Percentiles rank a stretch among this genome's conserved stretches.
These are phyloP conservation scores for Tubosaeta brunneosetosa DNA, from an alignment of 768 basidiomycete species.

Conservation along the genomic window DNA sequence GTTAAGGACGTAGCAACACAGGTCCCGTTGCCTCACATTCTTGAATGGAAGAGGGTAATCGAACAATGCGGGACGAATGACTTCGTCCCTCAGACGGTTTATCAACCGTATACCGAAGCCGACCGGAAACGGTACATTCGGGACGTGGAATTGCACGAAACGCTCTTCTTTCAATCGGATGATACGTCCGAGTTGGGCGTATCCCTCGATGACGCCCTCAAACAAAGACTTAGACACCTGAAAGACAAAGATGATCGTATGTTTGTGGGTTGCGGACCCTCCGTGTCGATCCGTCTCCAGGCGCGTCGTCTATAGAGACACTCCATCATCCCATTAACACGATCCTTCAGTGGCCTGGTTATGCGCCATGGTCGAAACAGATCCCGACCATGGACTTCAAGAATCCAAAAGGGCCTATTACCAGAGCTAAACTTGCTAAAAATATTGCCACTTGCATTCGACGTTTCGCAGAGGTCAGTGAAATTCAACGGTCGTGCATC, in stretches of 20 bases:
- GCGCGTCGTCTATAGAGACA: conserved; percentile 33
- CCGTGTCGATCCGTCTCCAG: conserved; percentile 75
- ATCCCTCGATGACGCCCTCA: conserved; percentile 58
- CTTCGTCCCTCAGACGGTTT: conserved; percentile 69
- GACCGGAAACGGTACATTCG: conserved; percentile 75
- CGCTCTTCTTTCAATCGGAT: conserved; percentile 59
- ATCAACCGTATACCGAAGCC: conserved; percentile 72
- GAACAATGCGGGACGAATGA: conserved; percentile 31
- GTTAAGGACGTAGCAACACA: conserved; percentile 21
- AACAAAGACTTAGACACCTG: conserved; percentile 52
- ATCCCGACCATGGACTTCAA: conserved; percentile 80
- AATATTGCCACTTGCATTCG: conserved; percentile 74
- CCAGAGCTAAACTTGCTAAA: conserved; percentile 69
- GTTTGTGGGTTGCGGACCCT: conserved; percentile 70
- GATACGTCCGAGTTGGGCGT: conserved; percentile 57
- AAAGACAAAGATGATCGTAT: conserved; percentile 58
- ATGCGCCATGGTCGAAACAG: conserved; percentile 72
- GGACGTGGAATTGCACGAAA: conserved; percentile 57
- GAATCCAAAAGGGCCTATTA: conserved; percentile 74
- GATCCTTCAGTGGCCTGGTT: conserved; percentile 67
- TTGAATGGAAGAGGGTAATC: conserved; percentile 22
- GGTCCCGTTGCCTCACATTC: conserved; percentile 22
- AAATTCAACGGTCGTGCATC: neutral
- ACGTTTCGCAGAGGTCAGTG: conserved; percentile 57
- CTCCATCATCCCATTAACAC: conserved; percentile 1